Conservation (phyloP, 2,329 filamentous ascomycete species). For the Clarireedia paspali region DNA sequence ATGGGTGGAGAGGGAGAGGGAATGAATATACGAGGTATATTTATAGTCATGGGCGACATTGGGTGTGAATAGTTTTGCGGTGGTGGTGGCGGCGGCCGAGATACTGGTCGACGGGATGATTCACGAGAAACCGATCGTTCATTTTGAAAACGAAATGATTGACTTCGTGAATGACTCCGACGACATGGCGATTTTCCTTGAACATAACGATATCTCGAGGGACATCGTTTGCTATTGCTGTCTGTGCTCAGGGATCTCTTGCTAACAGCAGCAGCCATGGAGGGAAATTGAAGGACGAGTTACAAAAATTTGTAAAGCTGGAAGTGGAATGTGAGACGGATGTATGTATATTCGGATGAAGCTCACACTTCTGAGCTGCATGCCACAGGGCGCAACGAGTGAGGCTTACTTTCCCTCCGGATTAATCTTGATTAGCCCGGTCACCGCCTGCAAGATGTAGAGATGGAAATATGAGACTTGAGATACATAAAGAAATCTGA, state of each 20-base stretch:
- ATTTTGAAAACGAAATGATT: background rate
- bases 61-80: background rate
- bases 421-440: conserved; percentile 11
- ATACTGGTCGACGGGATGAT: background rate
- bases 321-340: conserved; percentile 9
- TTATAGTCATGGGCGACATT: background rate
- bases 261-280: conserved; percentile 5
- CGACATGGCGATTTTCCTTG: background rate
- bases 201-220: conserved; percentile 1
- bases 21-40: background rate
- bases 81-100: background rate
- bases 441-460: conserved; percentile 8
- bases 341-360: conserved; percentile 7
- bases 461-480: background rate
- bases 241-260: conserved; percentile 6
- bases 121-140: background rate
- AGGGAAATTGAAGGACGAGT: conserved; percentile 1
- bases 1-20: background rate
- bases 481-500: conserved; percentile 1
- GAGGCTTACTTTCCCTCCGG: conserved; percentile 8
- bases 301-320: conserved; percentile 1
- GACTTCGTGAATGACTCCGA: background rate
- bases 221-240: conserved; percentile 4
- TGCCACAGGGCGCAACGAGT: conserved; percentile 4
- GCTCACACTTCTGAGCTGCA: conserved; percentile 7